Base-by-base conservation (phyloP, 2,329 filamentous ascomycete genomes). In the Xylariaceae sp. region DNA sequence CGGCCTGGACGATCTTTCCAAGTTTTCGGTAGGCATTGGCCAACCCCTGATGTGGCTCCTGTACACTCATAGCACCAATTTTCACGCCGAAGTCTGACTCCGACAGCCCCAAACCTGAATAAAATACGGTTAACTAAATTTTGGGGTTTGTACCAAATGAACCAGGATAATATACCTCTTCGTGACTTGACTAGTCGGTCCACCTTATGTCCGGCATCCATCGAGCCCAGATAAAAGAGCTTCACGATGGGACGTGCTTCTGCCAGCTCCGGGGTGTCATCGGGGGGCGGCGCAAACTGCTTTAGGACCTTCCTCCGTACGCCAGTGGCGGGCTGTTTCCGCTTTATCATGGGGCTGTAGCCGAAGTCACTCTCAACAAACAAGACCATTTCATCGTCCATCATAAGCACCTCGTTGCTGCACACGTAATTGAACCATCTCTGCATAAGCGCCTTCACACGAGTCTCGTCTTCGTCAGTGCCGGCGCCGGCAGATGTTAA, bases 281-380 rank as follows among this genome's bases (percentile, higher is more conserved):
- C 94, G 12, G 94, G 92, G 0, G 94, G 94, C 30, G 94, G 94
- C 36, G 94, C 92, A 72, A 99, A 99, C 71, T 99, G 94, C 78
- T 99, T 99, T 69, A 99, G 78, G 57, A 97, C 87, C 76, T 96
- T 96, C 68, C 94, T 83, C 59, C 94, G 85, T 63, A 99, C 90
- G 41, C 94, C 94, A 1, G 94, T 99, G 8, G 94, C 94, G 19
- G 94, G 94, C 71, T 99, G 94, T 77, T 95, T 96, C 80, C 91
- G 90, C 71, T 92, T 87, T 44, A 96, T 86, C 67, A 97, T 88
- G 1, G 94, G 94, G 66, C 91, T 96, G 72, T 99, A 99, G 39
- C 94, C 94, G 70, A 96, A 97, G 70, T 99, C 94, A 68, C 90
- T 96, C 73, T 99, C 94, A n/a, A 99, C 91, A 65, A 99, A 99